Percentiles rank a stretch among this genome's conserved stretches.
Conservation (phyloP, 2,329 filamentous ascomycete genomes). For the Epichloe aotearoae region DNA sequence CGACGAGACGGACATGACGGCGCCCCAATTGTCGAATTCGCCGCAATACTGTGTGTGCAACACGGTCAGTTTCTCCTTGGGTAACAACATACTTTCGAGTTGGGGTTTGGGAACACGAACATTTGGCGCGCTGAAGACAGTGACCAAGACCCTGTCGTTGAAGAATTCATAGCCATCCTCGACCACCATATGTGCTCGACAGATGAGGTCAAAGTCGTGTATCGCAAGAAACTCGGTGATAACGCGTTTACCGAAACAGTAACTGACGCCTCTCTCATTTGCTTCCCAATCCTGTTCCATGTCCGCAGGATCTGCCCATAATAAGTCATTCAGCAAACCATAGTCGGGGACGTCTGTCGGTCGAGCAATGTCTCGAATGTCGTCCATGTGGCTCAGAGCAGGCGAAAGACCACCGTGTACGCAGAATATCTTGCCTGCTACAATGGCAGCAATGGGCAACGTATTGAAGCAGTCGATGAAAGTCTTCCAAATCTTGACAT, state of each 20-base stretch:
- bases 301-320: slow-evolving; percentile 96
- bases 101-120: slow-evolving; percentile 40
- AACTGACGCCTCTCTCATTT: slow-evolving; percentile 92
- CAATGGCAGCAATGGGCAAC: slow-evolving; percentile 88
- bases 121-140: slow-evolving; percentile 94
- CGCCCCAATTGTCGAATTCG: slow-evolving; percentile 98
- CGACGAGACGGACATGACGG: slow-evolving; percentile 92
- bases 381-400: slow-evolving; percentile 90
- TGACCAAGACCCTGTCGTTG: slow-evolving; percentile 85
- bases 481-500: slow-evolving; percentile 96
- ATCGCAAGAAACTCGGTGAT: slow-evolving; percentile 90
- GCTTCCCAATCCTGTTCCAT: slow-evolving; percentile 98
- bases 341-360: slow-evolving; percentile 97
- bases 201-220: slow-evolving; percentile 95
- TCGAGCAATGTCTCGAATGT: slow-evolving; percentile 89
- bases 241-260: slow-evolving; percentile 96
- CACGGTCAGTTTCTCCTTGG: not conserved
- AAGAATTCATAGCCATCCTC: slow-evolving; percentile 99
- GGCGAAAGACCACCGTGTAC: slow-evolving; percentile 92
- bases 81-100: not conserved
- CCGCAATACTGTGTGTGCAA: slow-evolving; percentile 69
- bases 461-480: slow-evolving; percentile 96
- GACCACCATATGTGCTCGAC: slow-evolving; percentile 96
- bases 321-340: slow-evolving; percentile 81
- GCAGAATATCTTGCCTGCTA: slow-evolving; percentile 94